Base-by-base conservation (phyloP, 2,329 filamentous ascomycete genomes). In the Fusarium domesticum region DNA sequence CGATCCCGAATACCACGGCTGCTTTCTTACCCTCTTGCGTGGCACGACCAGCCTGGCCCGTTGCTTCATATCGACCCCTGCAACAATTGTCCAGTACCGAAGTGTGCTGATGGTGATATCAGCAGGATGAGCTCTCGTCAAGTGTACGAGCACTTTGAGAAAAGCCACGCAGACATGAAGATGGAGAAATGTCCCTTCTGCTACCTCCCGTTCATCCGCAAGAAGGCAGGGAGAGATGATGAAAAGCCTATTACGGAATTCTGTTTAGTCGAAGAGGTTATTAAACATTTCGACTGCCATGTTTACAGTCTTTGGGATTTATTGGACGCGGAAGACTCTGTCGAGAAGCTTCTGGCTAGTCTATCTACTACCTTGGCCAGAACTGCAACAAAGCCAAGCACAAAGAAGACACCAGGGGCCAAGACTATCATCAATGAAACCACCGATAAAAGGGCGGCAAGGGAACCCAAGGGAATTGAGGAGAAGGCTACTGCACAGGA, bases 231-330 rank as follows among this genome's bases (percentile, higher is more conserved):
- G 30, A 35, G 6, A 25, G 25, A 0, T 5, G 25, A 6, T 39
- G 35, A 1, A 11, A 10, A 3, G 8, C 18, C 4, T 4, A 17
- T 6, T 7, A n/a, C 4, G 6, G 11, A 2, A 18, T 15, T 14
- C 2, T 34, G 32, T 3, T 33, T 42, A 3, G 10, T 18, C 0
- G 17, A 42, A 1, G 49, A 56, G 4, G 48, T 53, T n/a, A 41
- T 47, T 33, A 42, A 45, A 33, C 57, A 59, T 33, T 23, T 57
- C 14, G 57, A 59, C 18, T 59, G 54, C 3, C 57, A 59, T 34
- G 18, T 52, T 28, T 45, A 57, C 10, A 3, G 33, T 1, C 57
- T 59, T 6, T 59, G 56, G 56, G 43, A 45, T 16, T 6, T n/a
- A 1, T 4, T 56, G 12, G 18, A 33, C n/a, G 42, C 44, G 16